Percentiles rank a stretch among this genome's conserved stretches.
Evolutionary conservation across 1,139 yeast species (phyloP).

Genomic region (Yamadazyma triangularis): DNA sequence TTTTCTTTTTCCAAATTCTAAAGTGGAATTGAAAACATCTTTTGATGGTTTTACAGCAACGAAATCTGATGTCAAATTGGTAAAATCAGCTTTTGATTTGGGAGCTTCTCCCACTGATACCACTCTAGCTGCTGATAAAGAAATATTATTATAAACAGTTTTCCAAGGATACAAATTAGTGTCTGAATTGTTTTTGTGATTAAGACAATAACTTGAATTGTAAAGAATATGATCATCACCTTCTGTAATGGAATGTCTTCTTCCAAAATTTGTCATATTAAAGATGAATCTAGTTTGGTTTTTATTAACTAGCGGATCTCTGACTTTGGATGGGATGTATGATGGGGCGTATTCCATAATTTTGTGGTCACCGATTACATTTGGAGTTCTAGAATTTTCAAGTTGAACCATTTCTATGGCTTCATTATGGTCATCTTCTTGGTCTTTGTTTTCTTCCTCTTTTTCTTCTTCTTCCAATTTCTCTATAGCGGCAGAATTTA

Average conservation of each 20-base stretch:
- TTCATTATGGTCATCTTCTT: background rate
- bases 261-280: too few relatives aligned
- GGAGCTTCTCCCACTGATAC: slow-evolving; percentile 38
- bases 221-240: too few relatives aligned
- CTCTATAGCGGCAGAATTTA: background rate
- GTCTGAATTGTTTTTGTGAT: background rate
- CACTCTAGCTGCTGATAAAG: slow-evolving; percentile 48
- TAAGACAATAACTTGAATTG: too few relatives aligned
- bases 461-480: background rate
- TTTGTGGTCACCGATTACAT: too few relatives aligned
- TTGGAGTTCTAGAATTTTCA: background rate
- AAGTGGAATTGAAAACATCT: slow-evolving; percentile 1
- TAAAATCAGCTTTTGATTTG: slow-evolving; percentile 14
- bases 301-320: background rate
- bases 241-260: slow-evolving; percentile 4
- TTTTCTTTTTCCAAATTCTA: slow-evolving; percentile 1
- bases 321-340: too few relatives aligned
- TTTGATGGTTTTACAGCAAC: slow-evolving; percentile 8
- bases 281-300: too few relatives aligned
- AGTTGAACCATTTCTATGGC: background rate
- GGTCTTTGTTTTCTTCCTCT: background rate
- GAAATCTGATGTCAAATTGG: slow-evolving; percentile 26
- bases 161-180: slow-evolving; percentile 22
- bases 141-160: slow-evolving; percentile 41
- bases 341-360: too few relatives aligned